Evolutionary conservation across 139 green algal genomes (phyloP), one percentile per base, ranked within the genome.

Genomic region (Nannochloris sp.): DNA sequence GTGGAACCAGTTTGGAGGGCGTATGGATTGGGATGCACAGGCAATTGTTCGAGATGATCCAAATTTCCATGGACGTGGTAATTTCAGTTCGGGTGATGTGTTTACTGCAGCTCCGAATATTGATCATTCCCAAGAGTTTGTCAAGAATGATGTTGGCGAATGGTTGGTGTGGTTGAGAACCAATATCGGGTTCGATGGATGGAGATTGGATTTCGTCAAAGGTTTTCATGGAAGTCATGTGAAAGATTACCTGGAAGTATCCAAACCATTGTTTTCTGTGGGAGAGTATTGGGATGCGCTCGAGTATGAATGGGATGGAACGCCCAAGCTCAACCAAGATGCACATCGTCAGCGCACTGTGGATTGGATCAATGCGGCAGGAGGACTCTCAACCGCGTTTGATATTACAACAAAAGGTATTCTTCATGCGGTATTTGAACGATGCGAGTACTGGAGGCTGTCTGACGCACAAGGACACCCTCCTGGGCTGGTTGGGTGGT

Each of bases 371-470:
- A 88, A 98, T 72, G 57, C 65, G 9, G 95, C 89, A 7, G 89
- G 88, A 4, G 90, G 87, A 65, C 93, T 87, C 24, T 68, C 81
- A 11, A 85, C 84, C 3, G 91, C 90, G 31, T 98, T 98, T 70
- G 92, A 98, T 79, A 96, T 98, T 87, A 98, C 90, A 46, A 95
- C 84, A 62, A 98, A 97, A 72, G 93, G 88, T 48, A 88, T 95
- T 56, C 44, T 95, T 72, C 11, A 81, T 19, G 61, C 70, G 14
- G 64, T 69, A 51, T 73, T 97, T 66, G 70, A 73, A n/a, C 76
- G 87, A 31, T 79, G 70, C 21, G 90, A 98, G 81, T 95, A 96
- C 78, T 98, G 92, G 92, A 85, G 93, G n/a, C 80, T 98, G 57
- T 73, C 83, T 19, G 92, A 98, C 75, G 27, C 21, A 29, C 50